phyloP scores from a whole-genome alignment of 495 filamentous ascomycete genomes.

The Cairneyella variabilis region DNA sequence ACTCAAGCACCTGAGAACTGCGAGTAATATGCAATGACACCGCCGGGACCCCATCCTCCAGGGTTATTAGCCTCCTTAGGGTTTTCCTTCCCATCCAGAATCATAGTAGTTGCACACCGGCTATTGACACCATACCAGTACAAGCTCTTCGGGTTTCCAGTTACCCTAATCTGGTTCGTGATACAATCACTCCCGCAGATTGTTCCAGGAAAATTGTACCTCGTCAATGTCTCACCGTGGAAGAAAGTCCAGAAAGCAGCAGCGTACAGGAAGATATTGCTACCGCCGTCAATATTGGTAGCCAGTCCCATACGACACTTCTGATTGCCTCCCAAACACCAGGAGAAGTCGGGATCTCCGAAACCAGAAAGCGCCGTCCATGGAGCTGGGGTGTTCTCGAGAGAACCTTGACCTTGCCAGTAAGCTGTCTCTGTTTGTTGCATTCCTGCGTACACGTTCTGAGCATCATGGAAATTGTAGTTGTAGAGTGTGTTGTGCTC shows the following conservation, averaged over 20 bases:
- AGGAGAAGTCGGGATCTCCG: slow-evolving; percentile 52
- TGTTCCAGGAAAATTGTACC: not conserved
- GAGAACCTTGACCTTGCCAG: slow-evolving; percentile 41
- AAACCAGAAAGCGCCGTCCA: slow-evolving; percentile 27
- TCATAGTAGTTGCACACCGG: not conserved
- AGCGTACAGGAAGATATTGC: slow-evolving; percentile 52
- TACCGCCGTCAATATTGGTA: slow-evolving; percentile 57
- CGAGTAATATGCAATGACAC: not conserved
- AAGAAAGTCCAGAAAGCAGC: slow-evolving; percentile 71
- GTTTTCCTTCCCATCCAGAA: not conserved
- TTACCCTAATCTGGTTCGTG: not conserved
- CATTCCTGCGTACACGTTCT: slow-evolving; percentile 65
- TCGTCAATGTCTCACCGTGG: slow-evolving; percentile 32
- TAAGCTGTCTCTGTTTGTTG: slow-evolving; percentile 82
- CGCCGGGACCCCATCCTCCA: not conserved
- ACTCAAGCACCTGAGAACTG: not conserved
- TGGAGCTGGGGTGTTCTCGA: slow-evolving; percentile 2
- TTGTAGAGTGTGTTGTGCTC: slow-evolving; percentile 78
- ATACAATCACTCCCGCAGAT: not conserved
- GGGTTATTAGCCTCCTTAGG: not conserved
- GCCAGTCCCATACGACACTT: slow-evolving; percentile 53
- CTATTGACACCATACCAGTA: slow-evolving; percentile 1
- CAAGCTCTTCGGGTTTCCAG: not conserved
- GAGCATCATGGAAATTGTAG: slow-evolving; percentile 59
- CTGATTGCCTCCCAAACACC: slow-evolving; percentile 23